A percentile compares a stretch with the other conserved stretches of the same genome.
phyloP scores from a whole-genome alignment of 805 yeast species.

The Hyphopichia homilentoma region DNA sequence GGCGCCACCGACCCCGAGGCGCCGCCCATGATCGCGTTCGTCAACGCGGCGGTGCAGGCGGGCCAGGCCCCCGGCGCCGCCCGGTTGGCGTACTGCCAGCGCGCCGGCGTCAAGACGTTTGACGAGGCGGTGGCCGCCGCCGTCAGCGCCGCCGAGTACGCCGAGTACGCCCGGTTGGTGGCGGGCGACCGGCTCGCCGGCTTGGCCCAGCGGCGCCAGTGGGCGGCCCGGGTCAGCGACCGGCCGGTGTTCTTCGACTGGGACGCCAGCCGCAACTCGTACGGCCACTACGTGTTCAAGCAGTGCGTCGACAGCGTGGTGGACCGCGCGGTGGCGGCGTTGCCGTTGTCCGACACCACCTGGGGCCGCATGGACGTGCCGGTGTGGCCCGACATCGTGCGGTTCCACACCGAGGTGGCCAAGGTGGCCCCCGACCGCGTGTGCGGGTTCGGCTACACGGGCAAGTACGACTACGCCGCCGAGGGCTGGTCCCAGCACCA shows the following conservation, averaged over 20 bases:
- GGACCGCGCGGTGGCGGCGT: conserved; percentile 10
- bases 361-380: conserved; percentile 10
- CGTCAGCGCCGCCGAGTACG: conserved; percentile 3
- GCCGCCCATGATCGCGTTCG: conserved; percentile 8
- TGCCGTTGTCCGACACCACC: conserved; percentile 9
- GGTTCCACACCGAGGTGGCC: conserved; percentile 7
- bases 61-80: conserved; percentile 4
- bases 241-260: conserved; percentile 8
- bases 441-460: conserved; percentile 10
- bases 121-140: conserved; percentile 9
- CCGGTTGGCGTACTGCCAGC: conserved; percentile 8
- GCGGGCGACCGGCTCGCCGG: conserved; percentile 5
- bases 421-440: conserved; percentile 7
- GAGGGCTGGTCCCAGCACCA: conserved; percentile 8
- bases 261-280: conserved; percentile 10
- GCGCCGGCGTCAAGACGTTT: conserved; percentile 7
- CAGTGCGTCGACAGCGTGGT: conserved; percentile 9
- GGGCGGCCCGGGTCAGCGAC: conserved; percentile 5
- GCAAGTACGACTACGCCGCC: conserved; percentile 6
- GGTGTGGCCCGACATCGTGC: conserved; percentile 5
- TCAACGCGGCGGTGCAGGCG: conserved; percentile 4
- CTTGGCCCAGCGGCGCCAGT: conserved; percentile 5
- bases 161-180: conserved; percentile 4
- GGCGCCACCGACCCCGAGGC: conserved; percentile 8
- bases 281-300: conserved; percentile 9